These are phyloP conservation scores for Filobasidium wieringae DNA, from an alignment of 768 basidiomycete species.

Conservation along the genomic window DNA sequence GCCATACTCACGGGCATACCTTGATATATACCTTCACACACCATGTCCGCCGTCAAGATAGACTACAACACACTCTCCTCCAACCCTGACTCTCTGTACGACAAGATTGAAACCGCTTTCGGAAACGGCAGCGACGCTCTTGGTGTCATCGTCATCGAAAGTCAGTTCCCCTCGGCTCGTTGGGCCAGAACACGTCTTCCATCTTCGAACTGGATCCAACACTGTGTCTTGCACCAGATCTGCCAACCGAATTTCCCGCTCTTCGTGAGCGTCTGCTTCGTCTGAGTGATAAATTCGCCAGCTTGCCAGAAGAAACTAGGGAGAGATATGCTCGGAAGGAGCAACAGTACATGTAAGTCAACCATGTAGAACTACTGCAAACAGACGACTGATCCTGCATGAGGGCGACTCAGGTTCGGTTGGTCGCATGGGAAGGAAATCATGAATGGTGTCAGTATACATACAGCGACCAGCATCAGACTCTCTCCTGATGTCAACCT, in stretches of 20 bases:
- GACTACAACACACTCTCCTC: conserved; percentile 14
- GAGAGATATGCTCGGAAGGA: conserved; percentile 64
- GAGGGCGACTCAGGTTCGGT: conserved; percentile 54
- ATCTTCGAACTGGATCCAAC: background rate
- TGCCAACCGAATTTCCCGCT: conserved; percentile 54
- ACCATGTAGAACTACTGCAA: no score
- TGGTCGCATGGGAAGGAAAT: conserved; percentile 99
- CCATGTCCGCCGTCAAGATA: conserved; percentile 17
- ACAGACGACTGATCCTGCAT: background rate
- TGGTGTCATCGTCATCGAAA: conserved; percentile 30
- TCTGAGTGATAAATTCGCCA: conserved; percentile 63
- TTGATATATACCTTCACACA: no score
- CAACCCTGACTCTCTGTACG: conserved; percentile 8
- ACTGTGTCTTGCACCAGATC: conserved; percentile 44
- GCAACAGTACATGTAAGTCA: conserved; percentile 60
- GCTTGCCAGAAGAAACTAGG: conserved; percentile 52
- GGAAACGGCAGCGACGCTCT: conserved; percentile 29
- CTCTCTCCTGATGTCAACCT: background rate
- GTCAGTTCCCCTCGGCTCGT: conserved; percentile 11
- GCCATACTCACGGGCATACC: no score
- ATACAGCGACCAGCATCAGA: background rate
- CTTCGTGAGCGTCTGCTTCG: conserved; percentile 63
- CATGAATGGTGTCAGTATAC: conserved; percentile 62
- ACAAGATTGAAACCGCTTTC: conserved; percentile 24
- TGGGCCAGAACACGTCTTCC: background rate